phyloP scores from a whole-genome alignment of 441 rosid species.

The Adansonia gregorii region DNA sequence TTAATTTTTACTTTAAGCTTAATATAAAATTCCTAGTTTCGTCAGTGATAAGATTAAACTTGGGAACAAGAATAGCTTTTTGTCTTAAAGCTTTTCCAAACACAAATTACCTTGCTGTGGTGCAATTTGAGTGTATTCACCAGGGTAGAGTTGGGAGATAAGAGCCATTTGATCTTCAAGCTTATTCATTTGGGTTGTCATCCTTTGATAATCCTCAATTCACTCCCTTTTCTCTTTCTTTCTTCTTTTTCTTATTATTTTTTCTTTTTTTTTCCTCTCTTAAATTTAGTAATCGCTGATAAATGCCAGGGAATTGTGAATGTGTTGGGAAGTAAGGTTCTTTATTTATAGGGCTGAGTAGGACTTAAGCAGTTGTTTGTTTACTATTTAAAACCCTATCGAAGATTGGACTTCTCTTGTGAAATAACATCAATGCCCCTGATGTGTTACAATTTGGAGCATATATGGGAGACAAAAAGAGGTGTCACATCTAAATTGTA shows the following conservation, averaged over 20 bases:
- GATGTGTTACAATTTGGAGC: not conserved
- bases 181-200: constrained; percentile 36
- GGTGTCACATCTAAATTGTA: not conserved
- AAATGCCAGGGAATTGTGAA: constrained; percentile 37
- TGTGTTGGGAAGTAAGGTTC: constrained; percentile 32
- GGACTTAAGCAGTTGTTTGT: constrained; percentile 25
- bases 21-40: no score
- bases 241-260: not conserved
- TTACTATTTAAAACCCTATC: not conserved
- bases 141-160: constrained; percentile 57
- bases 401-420: constrained; percentile 3
- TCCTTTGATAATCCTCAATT: constrained; percentile 7
- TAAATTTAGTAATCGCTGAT: constrained; percentile 11
- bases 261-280: not conserved
- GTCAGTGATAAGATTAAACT: not conserved
- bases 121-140: constrained; percentile 42
- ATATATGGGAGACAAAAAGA: not conserved
- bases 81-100: not conserved
- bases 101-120: constrained; percentile 58
- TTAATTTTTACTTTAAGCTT: no score
- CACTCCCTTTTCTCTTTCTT: no score
- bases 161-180: constrained; percentile 50
- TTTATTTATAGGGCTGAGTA: constrained; percentile 34
- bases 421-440: constrained; percentile 38
- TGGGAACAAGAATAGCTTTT: not conserved